Evolutionary conservation across 768 basidiomycete genomes (phyloP).

Genomic region (Collybia sordida): DNA sequence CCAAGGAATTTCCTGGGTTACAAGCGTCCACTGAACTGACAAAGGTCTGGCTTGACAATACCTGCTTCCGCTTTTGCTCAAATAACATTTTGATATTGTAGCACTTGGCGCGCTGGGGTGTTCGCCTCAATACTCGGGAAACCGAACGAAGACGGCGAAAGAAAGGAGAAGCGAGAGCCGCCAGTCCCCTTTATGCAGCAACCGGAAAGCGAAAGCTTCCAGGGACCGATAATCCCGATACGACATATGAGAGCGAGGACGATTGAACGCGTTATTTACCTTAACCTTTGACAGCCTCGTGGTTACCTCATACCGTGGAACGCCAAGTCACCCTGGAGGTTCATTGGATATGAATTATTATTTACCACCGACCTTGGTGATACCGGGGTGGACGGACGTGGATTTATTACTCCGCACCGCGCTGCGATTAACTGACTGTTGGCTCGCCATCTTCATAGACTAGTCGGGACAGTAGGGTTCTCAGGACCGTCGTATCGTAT

Average conservation of each 20-base stretch:
- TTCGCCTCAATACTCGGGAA: conserved; percentile 59
- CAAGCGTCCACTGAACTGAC: conserved; percentile 66
- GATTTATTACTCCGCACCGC: no score
- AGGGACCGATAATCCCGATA: conserved; percentile 1
- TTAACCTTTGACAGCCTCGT: neutral
- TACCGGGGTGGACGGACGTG: no score
- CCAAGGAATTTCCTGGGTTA: conserved; percentile 71
- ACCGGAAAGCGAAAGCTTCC: conserved; percentile 10
- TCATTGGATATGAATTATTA: no score
- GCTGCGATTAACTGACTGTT: no score
- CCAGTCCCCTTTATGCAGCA: conserved; percentile 11
- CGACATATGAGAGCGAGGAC: conserved; percentile 6
- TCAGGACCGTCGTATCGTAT: no score
- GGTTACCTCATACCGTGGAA: no score
- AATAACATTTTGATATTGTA: conserved; percentile 10
- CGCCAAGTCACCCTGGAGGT: no score
- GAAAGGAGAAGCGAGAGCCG: conserved; percentile 25
- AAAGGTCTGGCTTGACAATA: conserved; percentile 39
- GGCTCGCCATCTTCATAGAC: no score
- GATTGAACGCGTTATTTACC: conserved; percentile 5
- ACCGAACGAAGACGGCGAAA: conserved; percentile 53
- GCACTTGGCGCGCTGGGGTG: conserved; percentile 57
- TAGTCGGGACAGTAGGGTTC: no score
- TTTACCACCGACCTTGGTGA: no score
- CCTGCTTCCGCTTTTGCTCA: no score